These are phyloP conservation scores for Eucalyptus erythrocorys DNA, from an alignment of 345 rosid species.

Conservation along the genomic window DNA sequence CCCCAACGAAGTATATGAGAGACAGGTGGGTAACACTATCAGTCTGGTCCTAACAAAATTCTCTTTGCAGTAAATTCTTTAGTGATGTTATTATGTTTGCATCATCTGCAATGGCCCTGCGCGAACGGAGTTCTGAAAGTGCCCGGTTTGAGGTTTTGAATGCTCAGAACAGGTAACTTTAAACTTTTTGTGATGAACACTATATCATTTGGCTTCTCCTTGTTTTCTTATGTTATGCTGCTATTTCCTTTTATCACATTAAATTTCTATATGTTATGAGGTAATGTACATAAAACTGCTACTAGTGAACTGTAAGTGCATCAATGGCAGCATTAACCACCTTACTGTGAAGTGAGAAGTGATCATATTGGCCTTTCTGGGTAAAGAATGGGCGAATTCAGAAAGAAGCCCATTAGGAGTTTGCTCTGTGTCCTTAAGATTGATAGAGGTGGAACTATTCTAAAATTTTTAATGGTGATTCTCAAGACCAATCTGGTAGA, in stretches of 20 bases:
- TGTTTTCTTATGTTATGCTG: neutral
- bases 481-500: neutral
- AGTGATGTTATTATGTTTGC: slow-evolving; percentile 77
- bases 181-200: neutral
- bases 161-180: slow-evolving; percentile 61
- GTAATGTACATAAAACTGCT: neutral
- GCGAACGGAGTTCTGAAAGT: slow-evolving; percentile 91
- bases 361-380: neutral
- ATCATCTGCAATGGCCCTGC: slow-evolving; percentile 85
- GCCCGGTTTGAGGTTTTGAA: slow-evolving; percentile 87
- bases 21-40: neutral
- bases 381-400: neutral
- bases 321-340: neutral
- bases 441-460: neutral
- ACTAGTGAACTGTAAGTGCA: neutral
- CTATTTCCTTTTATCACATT: neutral
- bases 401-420: neutral
- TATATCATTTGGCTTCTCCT: neutral
- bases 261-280: neutral
- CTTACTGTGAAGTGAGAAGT: neutral
- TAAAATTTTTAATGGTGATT: neutral
- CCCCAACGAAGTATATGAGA: neutral
- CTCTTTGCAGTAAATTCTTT: slow-evolving; percentile 69
- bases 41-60: neutral
- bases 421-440: neutral